Conservation (phyloP, 345 rosid species). For the Firmiana major region DNA sequence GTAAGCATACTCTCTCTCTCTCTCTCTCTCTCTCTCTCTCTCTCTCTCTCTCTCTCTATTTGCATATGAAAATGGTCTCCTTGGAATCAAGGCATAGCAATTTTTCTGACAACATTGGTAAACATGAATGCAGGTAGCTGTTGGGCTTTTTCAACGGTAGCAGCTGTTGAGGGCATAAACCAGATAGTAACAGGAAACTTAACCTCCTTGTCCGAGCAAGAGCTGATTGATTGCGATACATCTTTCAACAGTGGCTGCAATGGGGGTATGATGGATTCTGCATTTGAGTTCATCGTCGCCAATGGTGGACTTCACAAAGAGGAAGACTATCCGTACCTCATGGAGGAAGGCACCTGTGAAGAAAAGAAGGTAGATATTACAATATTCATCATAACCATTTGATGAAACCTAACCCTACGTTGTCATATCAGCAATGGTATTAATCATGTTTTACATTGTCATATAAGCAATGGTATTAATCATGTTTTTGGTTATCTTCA, state of each 20-base stretch:
- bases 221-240: slow-evolving; percentile 52
- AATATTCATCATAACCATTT: neutral
- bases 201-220: slow-evolving; percentile 55
- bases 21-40: no score
- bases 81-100: neutral
- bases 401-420: neutral
- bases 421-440: neutral
- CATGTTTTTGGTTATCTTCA: neutral
- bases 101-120: neutral
- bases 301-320: slow-evolving; percentile 59
- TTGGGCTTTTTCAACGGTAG: slow-evolving; percentile 71
- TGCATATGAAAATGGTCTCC: neutral
- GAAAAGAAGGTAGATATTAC: slow-evolving; percentile 30
- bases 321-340: slow-evolving; percentile 60
- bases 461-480: neutral
- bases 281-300: slow-evolving; percentile 38
- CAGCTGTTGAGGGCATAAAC: slow-evolving; percentile 64
- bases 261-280: slow-evolving; percentile 62
- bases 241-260: slow-evolving; percentile 51
- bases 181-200: slow-evolving; percentile 56
- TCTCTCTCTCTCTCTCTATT: no score
- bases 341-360: slow-evolving; percentile 62
- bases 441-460: neutral
- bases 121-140: slow-evolving; percentile 41
- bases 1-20: slow-evolving; percentile 23